Base-by-base conservation (phyloP, 768 basidiomycete genomes). In the Leccinum rimulosum region DNA sequence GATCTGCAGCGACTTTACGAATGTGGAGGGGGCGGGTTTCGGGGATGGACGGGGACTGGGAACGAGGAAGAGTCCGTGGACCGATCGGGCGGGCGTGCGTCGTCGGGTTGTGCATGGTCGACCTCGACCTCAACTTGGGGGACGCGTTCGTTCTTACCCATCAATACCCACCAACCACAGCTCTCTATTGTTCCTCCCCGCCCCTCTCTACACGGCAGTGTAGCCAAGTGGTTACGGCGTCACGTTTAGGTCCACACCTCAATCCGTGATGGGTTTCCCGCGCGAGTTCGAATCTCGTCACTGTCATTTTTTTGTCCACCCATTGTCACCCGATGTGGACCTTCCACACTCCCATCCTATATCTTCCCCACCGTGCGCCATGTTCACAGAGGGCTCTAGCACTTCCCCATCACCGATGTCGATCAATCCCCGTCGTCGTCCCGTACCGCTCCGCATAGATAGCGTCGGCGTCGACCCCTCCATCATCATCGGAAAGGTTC, bases 261-360 rank as follows among this genome's bases (percentile, higher is more conserved):
- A 74, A 74, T 74, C 79, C 80, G 79, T 80, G 79, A 80, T 80
- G 79, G 79, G 79, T 79, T 78, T 78, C 70, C 79, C 79, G 79
- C 79, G 79, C 79, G 79, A 80, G 79, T 80, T 80, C 79, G 79
- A 80, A 81, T 81, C 79, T 80, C 79, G 79, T 80, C 79, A 80
- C 77, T 81, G 79, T 80, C 79, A 80, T 25, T 33, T 27, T 54
- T 65, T 65, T 65, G 56, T 60, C 27, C 25, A 2, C 9, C 50
- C 58, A 60, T 62, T 59, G 67, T 52, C 31, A 19, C n/a, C 30
- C 5, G 25, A 31, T 50, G 50, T 27, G 28, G 50, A 50, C 11
- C 55, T 35, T 55, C 62, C 52, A 50, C 30, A 43, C 35, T n/a
- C 22, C 2, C 6, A 10, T 10, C 43, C 43, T 51, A 64, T 67